phyloP scores from a whole-genome alignment of 164 flowering plant species.

The Houttuynia cordata region DNA sequence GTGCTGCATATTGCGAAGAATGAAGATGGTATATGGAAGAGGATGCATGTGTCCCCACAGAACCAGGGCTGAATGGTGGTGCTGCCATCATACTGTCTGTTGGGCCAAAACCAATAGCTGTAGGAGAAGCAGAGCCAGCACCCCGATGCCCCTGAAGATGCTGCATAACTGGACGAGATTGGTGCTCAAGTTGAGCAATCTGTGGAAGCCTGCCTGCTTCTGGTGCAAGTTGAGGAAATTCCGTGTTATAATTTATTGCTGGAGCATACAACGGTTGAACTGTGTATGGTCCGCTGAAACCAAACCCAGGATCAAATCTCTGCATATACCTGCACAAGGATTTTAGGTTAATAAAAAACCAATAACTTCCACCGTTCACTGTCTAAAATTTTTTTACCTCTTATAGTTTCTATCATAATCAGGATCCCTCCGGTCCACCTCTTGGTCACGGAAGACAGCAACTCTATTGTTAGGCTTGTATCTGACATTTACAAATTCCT shows the following conservation, averaged over 20 bases:
- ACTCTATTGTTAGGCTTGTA: slow-evolving; percentile 62
- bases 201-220: slow-evolving; percentile 54
- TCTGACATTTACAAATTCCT: slow-evolving; percentile 53
- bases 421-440: slow-evolving; percentile 84
- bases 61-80: slow-evolving; percentile 56
- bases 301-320: slow-evolving; percentile 99
- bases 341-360: no score
- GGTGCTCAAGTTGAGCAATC: slow-evolving; percentile 54
- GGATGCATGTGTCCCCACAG: slow-evolving; percentile 49
- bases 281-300: slow-evolving; percentile 72
- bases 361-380: no score
- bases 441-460: slow-evolving; percentile 94
- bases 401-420: slow-evolving; percentile 95
- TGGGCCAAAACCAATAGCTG: slow-evolving; percentile 64
- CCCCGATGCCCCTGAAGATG: slow-evolving; percentile 65
- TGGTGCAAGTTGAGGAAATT: slow-evolving; percentile 93
- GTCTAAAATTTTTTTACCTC: slow-evolving; percentile 39
- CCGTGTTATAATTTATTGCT: slow-evolving; percentile 85
- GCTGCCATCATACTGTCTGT: slow-evolving; percentile 67
- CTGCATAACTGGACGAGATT: slow-evolving; percentile 54
- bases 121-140: slow-evolving; percentile 32
- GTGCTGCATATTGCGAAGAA: slow-evolving; percentile 70
- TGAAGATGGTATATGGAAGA: slow-evolving; percentile 58
- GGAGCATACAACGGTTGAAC: slow-evolving; percentile 87
- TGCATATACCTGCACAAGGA: slow-evolving; percentile 58